Conservation (phyloP, 352 stramenopile genomes). For the Plasmopara muralis region DNA sequence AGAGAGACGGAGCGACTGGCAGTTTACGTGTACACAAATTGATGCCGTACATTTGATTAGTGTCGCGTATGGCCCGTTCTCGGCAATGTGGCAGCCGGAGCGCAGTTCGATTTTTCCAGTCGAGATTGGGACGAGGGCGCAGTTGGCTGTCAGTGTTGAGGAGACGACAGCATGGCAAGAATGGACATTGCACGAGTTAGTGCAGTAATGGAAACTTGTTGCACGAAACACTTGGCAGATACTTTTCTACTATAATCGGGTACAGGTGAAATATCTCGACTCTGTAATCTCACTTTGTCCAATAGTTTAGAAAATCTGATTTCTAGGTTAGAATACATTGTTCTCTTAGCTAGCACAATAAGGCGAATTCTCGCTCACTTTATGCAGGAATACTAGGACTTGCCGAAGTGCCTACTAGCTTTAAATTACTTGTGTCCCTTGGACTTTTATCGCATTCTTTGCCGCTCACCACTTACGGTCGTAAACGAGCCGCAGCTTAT, state of each 20-base stretch:
- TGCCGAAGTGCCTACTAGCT: too few relatives aligned
- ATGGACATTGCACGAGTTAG: conserved; percentile 17
- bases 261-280: too few relatives aligned
- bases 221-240: too few relatives aligned
- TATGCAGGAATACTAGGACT: too few relatives aligned
- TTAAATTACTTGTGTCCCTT: neutral
- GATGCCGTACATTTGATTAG: conserved; percentile 38
- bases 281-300: too few relatives aligned
- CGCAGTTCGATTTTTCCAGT: conserved; percentile 43
- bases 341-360: too few relatives aligned
- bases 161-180: conserved; percentile 10
- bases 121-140: too few relatives aligned
- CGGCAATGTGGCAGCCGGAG: conserved; percentile 35
- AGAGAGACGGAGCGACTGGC: conserved; percentile 29
- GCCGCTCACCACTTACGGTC: neutral
- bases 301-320: too few relatives aligned
- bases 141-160: neutral
- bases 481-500: neutral
- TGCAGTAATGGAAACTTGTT: neutral
- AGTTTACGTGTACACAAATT: conserved; percentile 32
- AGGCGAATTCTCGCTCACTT: too few relatives aligned
- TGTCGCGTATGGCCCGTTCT: conserved; percentile 35
- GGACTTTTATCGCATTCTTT: neutral
- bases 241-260: too few relatives aligned
- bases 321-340: too few relatives aligned